Conservation (phyloP, 805 yeast genomes). For the Schwanniomyces occidentalis region DNA sequence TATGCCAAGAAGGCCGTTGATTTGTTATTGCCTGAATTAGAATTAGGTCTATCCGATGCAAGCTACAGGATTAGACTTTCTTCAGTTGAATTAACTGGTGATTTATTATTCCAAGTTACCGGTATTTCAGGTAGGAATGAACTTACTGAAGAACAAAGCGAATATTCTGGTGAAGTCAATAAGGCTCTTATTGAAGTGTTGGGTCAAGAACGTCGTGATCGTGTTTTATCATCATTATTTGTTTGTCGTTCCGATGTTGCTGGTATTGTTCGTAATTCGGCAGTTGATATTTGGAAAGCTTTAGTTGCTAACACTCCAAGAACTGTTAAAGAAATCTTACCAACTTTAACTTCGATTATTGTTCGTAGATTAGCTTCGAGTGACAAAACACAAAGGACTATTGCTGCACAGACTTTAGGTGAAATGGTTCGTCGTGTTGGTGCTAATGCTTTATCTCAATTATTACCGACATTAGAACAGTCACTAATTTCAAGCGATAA, state of each 20-base stretch:
- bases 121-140: slow-evolving; percentile 84
- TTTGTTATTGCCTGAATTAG: slow-evolving; percentile 89
- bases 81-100: slow-evolving; percentile 94
- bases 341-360: slow-evolving; percentile 76
- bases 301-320: slow-evolving; percentile 94
- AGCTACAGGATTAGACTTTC: slow-evolving; percentile 87
- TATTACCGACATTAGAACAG: slow-evolving; percentile 80
- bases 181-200: slow-evolving; percentile 71
- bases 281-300: slow-evolving; percentile 96
- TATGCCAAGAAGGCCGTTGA: slow-evolving; percentile 94
- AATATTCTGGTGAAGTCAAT: slow-evolving; percentile 51
- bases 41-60: slow-evolving; percentile 79
- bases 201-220: slow-evolving; percentile 87
- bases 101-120: slow-evolving; percentile 87
- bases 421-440: slow-evolving; percentile 95
- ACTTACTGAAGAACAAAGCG: slow-evolving; percentile 54
- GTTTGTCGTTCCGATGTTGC: slow-evolving; percentile 92
- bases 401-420: slow-evolving; percentile 92
- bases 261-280: slow-evolving; percentile 82
- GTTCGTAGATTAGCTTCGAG: slow-evolving; percentile 82
- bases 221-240: slow-evolving; percentile 80
- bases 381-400: slow-evolving; percentile 74
- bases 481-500: slow-evolving; percentile 60
- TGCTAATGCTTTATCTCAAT: slow-evolving; percentile 75
- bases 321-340: slow-evolving; percentile 88